A percentile compares a stretch with the other conserved stretches of the same genome.
These are phyloP conservation scores for Phytopythium helicoides DNA, from an alignment of 352 stramenopile species.

Conservation along the genomic window DNA sequence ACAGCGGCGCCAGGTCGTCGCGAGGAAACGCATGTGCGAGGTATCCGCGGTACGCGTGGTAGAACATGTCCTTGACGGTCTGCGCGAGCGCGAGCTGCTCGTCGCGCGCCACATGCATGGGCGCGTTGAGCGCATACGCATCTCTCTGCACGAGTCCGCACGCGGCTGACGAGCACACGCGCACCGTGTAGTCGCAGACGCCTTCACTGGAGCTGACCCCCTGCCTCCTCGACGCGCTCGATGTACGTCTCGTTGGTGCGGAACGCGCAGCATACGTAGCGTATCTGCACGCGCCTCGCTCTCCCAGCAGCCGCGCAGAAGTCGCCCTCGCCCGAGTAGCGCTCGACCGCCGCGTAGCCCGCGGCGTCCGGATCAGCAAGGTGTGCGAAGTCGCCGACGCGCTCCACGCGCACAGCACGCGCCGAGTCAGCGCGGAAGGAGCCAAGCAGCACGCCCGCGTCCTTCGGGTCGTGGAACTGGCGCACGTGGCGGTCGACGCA, in stretches of 20 bases:
- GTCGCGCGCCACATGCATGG: slow-evolving; percentile 47
- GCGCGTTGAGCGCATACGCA: slow-evolving; percentile 57
- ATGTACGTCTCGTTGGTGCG: slow-evolving; percentile 85
- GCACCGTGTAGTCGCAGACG: slow-evolving; percentile 69
- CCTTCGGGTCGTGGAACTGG: slow-evolving; percentile 46
- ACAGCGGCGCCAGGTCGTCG: slow-evolving; percentile 73
- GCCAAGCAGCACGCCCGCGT: slow-evolving; percentile 40
- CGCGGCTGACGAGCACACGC: slow-evolving; percentile 68
- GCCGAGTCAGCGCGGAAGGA: slow-evolving; percentile 25
- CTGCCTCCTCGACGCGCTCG: slow-evolving; percentile 52
- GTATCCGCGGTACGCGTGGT: slow-evolving; percentile 88
- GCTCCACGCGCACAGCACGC: slow-evolving; percentile 38
- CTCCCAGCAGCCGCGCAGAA: slow-evolving; percentile 20
- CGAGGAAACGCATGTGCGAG: slow-evolving; percentile 81
- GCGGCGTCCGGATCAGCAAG: slow-evolving; percentile 46
- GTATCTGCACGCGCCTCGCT: slow-evolving; percentile 34
- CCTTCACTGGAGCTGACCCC: not conserved
- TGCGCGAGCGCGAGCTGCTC: slow-evolving; percentile 47
- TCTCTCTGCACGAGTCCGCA: slow-evolving; percentile 72
- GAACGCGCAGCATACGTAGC: slow-evolving; percentile 76
- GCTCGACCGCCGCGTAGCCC: slow-evolving; percentile 59
- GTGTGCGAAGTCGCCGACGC: slow-evolving; percentile 29
- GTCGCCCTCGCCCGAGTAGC: slow-evolving; percentile 40
- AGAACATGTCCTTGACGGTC: slow-evolving; percentile 89
- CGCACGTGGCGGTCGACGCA: slow-evolving; percentile 66